Evolutionary conservation across 352 stramenopile genomes (phyloP), one percentile per base, ranked within the genome.

Genomic region (Blastocystis sp.): DNA sequence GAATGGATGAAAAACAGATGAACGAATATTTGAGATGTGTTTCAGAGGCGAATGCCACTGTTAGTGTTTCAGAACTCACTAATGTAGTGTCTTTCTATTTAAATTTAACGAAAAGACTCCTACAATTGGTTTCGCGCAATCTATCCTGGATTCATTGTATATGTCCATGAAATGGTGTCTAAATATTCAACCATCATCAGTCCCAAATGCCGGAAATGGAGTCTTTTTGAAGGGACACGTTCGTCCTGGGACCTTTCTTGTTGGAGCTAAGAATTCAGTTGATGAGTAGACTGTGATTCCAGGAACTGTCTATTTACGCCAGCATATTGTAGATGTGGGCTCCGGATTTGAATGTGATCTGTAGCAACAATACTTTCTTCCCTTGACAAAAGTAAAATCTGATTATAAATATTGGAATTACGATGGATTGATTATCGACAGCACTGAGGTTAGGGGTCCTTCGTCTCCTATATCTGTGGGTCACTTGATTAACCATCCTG

Each of bases 321-420:
- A 81, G 42, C 70, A 81, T 44, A 81, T 81, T n/a, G 70, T 81
- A 27, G 70, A 81, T 51, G 70, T 81, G 11, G n/a, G 9, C 4
- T 35, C 19, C 1, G 2, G 7, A 13, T 7, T 3, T 42, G 1
- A 4, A 22, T 24, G 33, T 81, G 37, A 81, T n/a, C 4, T 30
- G 15, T 62, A 81, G 70, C 33, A 44, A 24, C 70, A 81, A 54
- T 81, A 81, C 44, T 81, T 81, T 44, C 11, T 48, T 51, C 70
- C 70, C 0, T 44, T 81, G 44, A 81, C 70, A 0, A 24, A 37
- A 24, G 70, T 81, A 22, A 81, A 81, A n/a, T 81, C 70, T 6
- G 70, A 81, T 44, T 81, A 53, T 24, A 81, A 81, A 33, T 81
- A 81, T 44, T 81, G 70, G 70, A 81, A 64, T 56, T 81, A 81